Evolutionary conservation across 176 grass and related monocot species (phyloP).

Genomic region (Aegilops bicornis): DNA sequence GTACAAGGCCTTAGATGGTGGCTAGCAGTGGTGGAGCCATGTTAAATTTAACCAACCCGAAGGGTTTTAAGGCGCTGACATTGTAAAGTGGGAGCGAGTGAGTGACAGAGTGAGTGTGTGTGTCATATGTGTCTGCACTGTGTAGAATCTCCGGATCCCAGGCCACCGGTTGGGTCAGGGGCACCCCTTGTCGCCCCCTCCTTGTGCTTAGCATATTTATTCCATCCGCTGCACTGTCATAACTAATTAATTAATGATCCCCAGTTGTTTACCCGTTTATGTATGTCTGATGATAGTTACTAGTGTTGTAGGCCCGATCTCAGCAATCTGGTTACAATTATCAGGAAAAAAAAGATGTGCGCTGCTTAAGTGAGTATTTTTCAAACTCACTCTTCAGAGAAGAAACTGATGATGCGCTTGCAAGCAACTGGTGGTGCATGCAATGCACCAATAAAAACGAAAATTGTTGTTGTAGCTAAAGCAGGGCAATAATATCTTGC

Average conservation of each 20-base stretch:
- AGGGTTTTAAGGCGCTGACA: constrained; percentile 21
- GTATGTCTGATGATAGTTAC: background rate
- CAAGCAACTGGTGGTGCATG: no score
- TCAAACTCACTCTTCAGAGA: no score
- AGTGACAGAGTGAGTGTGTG: background rate
- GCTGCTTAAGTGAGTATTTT: no score
- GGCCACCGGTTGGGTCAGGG: constrained; percentile 49
- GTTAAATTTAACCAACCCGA: background rate
- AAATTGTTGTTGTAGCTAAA: no score
- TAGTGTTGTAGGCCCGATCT: background rate
- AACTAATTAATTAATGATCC: no score
- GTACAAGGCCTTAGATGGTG: constrained; percentile 14
- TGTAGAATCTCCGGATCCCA: constrained; percentile 74
- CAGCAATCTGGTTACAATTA: background rate
- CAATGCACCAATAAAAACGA: no score
- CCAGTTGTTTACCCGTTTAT: background rate
- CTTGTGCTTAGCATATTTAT: constrained; percentile 37
- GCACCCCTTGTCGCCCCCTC: constrained; percentile 19
- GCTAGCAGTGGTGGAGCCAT: background rate
- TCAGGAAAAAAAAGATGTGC: no score
- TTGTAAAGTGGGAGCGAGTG: background rate
- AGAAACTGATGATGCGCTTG: no score
- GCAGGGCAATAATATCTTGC: no score
- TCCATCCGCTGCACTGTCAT: background rate
- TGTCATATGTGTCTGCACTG: constrained; percentile 33